A percentile compares a stretch with the other conserved stretches of the same genome.
These are phyloP conservation scores for Angomonas ambiguus DNA, from an alignment of 208 protist species.

Conservation along the genomic window DNA sequence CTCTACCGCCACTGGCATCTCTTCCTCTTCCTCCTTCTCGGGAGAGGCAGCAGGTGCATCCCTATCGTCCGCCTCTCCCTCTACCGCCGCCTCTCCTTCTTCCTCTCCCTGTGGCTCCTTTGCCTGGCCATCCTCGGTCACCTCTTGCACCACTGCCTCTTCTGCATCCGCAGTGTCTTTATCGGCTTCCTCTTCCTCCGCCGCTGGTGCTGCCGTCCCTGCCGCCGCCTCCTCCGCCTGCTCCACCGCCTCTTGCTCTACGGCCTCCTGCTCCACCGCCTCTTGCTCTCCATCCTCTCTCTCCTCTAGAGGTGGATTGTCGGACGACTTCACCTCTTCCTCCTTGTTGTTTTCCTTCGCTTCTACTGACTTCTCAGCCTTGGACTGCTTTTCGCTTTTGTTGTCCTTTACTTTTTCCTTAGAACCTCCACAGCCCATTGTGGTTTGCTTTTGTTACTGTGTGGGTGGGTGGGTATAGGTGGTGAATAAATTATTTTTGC, in stretches of 20 bases:
- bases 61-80: not conserved
- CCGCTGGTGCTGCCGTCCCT: not conserved
- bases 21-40: not conserved
- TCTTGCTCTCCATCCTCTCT: slow-evolving; percentile 2
- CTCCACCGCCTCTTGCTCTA: not conserved
- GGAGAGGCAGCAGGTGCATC: not conserved
- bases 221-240: not conserved
- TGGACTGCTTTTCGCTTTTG: not conserved
- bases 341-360: slow-evolving; percentile 6
- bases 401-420: slow-evolving; percentile 13
- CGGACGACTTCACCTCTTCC: not conserved
- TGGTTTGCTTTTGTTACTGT: not conserved
- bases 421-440: slow-evolving; percentile 16
- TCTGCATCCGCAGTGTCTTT: not conserved
- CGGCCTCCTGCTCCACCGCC: not conserved
- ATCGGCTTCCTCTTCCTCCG: not conserved
- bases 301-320: not conserved
- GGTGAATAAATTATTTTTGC: not conserved
- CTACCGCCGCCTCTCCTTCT: not conserved
- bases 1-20: not conserved
- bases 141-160: not conserved
- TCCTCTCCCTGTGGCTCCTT: not conserved
- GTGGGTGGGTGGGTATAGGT: not conserved
- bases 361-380: not conserved
- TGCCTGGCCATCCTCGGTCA: not conserved